Percentiles rank a stretch among this genome's conserved stretches.
Conservation (phyloP, 2,329 filamentous ascomycete species). For the Apiospora arundinis region DNA sequence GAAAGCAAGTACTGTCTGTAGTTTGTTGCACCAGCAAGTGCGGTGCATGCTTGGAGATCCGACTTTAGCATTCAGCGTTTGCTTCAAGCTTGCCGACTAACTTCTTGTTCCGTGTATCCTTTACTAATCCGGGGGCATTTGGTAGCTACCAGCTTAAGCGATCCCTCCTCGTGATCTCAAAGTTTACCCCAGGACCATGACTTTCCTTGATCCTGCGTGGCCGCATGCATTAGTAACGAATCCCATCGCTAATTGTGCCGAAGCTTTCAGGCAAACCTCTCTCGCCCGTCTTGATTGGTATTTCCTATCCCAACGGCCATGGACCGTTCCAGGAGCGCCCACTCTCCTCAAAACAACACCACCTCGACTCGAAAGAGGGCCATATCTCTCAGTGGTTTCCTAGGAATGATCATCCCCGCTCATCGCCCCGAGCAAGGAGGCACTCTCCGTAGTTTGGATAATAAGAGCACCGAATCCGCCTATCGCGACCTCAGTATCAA, state of each 20-base stretch:
- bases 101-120: not conserved
- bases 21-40: not conserved
- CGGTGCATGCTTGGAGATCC: not conserved
- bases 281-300: not conserved
- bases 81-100: constrained; percentile 1
- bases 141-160: not conserved
- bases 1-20: not conserved
- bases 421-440: constrained; percentile 57
- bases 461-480: constrained; percentile 29
- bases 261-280: not conserved
- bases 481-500: constrained; percentile 33
- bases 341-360: not conserved
- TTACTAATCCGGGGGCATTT: not conserved
- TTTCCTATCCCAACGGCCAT: not conserved
- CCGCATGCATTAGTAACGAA: constrained; percentile 13
- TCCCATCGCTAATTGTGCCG: not conserved
- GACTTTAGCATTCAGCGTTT: not conserved
- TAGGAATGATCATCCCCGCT: constrained; percentile 55
- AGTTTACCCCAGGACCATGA: not conserved
- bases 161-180: constrained; percentile 14
- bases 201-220: not conserved
- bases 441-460: constrained; percentile 44
- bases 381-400: constrained; percentile 46
- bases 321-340: not conserved
- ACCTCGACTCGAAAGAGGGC: constrained; percentile 29